phyloP scores from a whole-genome alignment of 148 eudicot species.

The Rhododendron ovatum region DNA sequence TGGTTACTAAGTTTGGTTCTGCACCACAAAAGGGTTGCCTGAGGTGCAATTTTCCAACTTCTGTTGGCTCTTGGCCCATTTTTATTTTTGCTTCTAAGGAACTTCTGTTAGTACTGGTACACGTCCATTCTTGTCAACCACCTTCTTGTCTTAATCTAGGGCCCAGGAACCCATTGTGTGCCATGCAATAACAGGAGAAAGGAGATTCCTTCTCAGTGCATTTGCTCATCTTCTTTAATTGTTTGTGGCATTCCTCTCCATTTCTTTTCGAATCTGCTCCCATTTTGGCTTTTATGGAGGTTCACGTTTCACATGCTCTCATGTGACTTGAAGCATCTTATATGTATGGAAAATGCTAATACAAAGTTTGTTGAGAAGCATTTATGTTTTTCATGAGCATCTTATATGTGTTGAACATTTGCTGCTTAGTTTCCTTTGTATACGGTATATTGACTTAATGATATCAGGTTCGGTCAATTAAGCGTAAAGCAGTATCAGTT shows the following conservation, averaged over 20 bases:
- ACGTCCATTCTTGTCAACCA: slow-evolving; percentile 13
- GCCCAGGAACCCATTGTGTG: neutral
- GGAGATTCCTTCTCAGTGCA: slow-evolving; percentile 7
- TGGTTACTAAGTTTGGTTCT: neutral
- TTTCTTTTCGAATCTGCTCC: neutral
- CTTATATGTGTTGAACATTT: neutral
- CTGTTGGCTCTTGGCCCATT: slow-evolving; percentile 7
- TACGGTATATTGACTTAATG: neutral
- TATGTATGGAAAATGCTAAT: neutral
- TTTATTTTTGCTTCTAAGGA: neutral
- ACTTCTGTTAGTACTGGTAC: slow-evolving; percentile 5
- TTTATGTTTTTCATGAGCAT: neutral
- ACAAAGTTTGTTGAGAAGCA: neutral
- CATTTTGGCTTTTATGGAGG: slow-evolving; percentile 5
- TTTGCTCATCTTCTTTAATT: neutral
- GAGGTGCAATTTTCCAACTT: neutral
- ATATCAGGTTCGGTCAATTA: neutral
- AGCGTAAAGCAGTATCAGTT: neutral
- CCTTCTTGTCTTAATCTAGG: neutral
- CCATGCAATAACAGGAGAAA: neutral
- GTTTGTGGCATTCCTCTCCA: neutral
- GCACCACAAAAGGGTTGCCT: neutral
- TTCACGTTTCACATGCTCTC: slow-evolving; percentile 10
- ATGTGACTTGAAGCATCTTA: slow-evolving; percentile 6
- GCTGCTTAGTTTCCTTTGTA: neutral